These are phyloP conservation scores for Schoenoplectus triqueter DNA, from an alignment of 202 grass and related monocot genomes.

Conservation along the genomic window DNA sequence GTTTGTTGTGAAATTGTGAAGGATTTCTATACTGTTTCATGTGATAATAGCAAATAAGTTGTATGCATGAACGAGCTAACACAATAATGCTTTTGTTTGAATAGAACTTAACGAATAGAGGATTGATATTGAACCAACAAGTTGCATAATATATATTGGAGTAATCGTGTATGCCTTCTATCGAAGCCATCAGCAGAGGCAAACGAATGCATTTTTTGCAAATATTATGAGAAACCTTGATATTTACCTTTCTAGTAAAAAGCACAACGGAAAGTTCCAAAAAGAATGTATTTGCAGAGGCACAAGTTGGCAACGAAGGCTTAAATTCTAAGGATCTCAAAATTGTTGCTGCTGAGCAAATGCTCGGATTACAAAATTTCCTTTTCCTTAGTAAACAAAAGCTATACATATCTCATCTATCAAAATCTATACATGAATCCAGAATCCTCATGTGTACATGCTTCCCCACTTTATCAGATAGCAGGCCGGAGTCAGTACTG, in stretches of 20 bases:
- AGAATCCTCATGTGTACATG: not conserved
- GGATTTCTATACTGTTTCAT: not conserved
- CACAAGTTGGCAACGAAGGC: not conserved
- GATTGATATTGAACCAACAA: not conserved
- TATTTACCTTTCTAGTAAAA: too few relatives aligned
- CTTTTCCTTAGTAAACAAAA: conserved; percentile 8
- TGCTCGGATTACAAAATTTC: conserved; percentile 26
- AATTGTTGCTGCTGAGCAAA: conserved; percentile 31
- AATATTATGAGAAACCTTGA: too few relatives aligned
- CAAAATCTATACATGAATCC: conserved; percentile 30
- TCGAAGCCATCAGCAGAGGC: too few relatives aligned
- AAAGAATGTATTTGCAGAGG: not conserved
- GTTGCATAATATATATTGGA: too few relatives aligned
- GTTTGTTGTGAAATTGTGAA: not conserved
- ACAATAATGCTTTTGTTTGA: not conserved
- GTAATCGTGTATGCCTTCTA: too few relatives aligned
- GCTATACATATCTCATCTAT: conserved; percentile 24
- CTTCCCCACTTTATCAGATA: not conserved
- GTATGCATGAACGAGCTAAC: not conserved
- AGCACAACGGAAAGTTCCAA: not conserved
- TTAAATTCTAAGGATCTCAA: not conserved
- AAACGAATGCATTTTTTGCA: too few relatives aligned
- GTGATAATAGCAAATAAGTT: not conserved
- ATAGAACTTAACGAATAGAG: not conserved
- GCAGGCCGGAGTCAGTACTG: not conserved